Evolutionary conservation across 495 filamentous ascomycete genomes (phyloP), one percentile per base, ranked within the genome.

Genomic region (Xylaria venustula): DNA sequence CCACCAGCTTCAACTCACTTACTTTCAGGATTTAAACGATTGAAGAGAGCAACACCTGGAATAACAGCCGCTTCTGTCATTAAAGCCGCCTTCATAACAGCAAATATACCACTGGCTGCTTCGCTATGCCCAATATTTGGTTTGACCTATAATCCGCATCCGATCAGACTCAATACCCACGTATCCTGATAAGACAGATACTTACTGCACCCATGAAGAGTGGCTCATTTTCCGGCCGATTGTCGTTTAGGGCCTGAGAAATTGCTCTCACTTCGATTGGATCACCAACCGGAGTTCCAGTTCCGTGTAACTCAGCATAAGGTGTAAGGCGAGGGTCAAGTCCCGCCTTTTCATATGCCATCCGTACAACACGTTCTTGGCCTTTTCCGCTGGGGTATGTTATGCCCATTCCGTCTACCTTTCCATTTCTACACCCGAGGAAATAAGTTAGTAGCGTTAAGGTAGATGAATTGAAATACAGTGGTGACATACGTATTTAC

Each of bases 71-170:
- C 73, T 54, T 87, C 81, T 9, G 86, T 71, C 73, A 81, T 81
- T 60, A 85, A 54, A 0, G 77, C 71, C 0, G 78, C 77, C 62
- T 88, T 87, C 56, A 87, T 83, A 2, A 87, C 63, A 1, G 77
- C 78, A 1, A 79, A 75, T 41, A 88, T 73, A 0, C 82, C 73
- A 26, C 67, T 71, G 0, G 70, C 68, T 0, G 67, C 67, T 52
- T 80, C 75, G 0, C 67, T 64, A 46, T 81, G 80, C 5, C 80
- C 77, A 12, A 81, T 61, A 53, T 79, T 79, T 1, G 74, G 70
- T 54, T 81, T 82, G 6, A 20, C 50, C 50, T 53, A 23, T 40
- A 30, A 37, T 53, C 11, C 5, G 11, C 15, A 53, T 25, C 20
- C 19, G 19, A 4, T 25, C 40, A n/a, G 19, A 37, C 11, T 19